Conservation (phyloP, 805 yeast species). For the Spathaspora hagerdaliae region DNA sequence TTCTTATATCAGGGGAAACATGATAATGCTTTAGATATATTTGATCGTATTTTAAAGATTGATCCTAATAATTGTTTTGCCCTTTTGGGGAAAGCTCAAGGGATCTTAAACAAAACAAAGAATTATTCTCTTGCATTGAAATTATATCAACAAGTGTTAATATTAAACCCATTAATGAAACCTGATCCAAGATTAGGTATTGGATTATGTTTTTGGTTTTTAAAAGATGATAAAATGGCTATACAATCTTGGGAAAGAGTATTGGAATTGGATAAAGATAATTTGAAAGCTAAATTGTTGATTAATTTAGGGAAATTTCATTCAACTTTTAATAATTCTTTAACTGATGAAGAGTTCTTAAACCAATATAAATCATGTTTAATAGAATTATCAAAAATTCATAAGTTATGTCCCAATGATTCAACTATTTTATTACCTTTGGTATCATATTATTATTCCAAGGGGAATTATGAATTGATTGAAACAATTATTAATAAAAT, state of each 20-base stretch:
- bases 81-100: conserved; percentile 77
- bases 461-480: conserved; percentile 55
- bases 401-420: conserved; percentile 42
- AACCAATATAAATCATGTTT: conserved; percentile 58
- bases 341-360: conserved; percentile 59
- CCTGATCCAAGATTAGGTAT: conserved; percentile 96
- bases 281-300: conserved; percentile 59
- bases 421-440: conserved; percentile 63
- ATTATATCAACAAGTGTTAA: conserved; percentile 77
- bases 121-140: conserved; percentile 72
- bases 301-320: conserved; percentile 68
- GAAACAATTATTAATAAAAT: conserved; percentile 53
- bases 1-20: conserved; percentile 54
- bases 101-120: conserved; percentile 61
- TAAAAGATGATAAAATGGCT: conserved; percentile 78
- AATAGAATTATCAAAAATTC: conserved; percentile 36
- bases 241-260: conserved; percentile 78
- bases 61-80: conserved; percentile 71
- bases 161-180: conserved; percentile 67
- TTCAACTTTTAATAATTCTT: conserved; percentile 51
- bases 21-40: conserved; percentile 67
- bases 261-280: conserved; percentile 58
- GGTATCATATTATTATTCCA: conserved; percentile 69
- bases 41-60: conserved; percentile 54
- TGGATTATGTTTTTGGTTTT: conserved; percentile 89